These are phyloP conservation scores for Wickerhamiella alocasiicola DNA, from an alignment of 805 yeast genomes.

Conservation along the genomic window DNA sequence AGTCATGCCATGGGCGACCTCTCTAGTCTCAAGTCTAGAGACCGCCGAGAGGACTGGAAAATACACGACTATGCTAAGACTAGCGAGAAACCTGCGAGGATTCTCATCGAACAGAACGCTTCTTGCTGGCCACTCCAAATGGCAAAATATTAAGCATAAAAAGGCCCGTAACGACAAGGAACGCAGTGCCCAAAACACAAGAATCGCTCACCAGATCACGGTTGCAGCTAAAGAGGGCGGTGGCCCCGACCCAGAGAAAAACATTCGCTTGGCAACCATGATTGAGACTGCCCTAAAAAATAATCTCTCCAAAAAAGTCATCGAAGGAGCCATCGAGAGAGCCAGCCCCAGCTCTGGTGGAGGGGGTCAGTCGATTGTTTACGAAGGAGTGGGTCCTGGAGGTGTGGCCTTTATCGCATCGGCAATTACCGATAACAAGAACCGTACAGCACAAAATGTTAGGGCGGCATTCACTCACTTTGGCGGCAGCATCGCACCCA, in stretches of 20 bases:
- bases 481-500: slow-evolving; percentile 59
- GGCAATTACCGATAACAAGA: slow-evolving; percentile 79
- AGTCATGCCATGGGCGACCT: too few relatives aligned
- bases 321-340: slow-evolving; percentile 78
- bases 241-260: slow-evolving; percentile 53
- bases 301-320: slow-evolving; percentile 70
- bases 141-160: slow-evolving; percentile 91
- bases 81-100: too few relatives aligned
- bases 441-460: slow-evolving; percentile 64
- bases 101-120: too few relatives aligned
- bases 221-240: slow-evolving; percentile 57
- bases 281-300: slow-evolving; percentile 65
- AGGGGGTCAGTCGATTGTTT: slow-evolving; percentile 52
- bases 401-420: slow-evolving; percentile 80
- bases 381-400: slow-evolving; percentile 89
- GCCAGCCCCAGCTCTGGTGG: slow-evolving; percentile 35
- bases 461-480: slow-evolving; percentile 58
- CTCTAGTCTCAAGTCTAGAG: too few relatives aligned
- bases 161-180: slow-evolving; percentile 86
- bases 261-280: slow-evolving; percentile 51
- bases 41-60: too few relatives aligned
- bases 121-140: slow-evolving; percentile 79
- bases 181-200: slow-evolving; percentile 54
- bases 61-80: too few relatives aligned
- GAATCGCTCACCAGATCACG: slow-evolving; percentile 60